Conservation (phyloP, 106 monocot genomes). For the Vanilla planifolia region DNA sequence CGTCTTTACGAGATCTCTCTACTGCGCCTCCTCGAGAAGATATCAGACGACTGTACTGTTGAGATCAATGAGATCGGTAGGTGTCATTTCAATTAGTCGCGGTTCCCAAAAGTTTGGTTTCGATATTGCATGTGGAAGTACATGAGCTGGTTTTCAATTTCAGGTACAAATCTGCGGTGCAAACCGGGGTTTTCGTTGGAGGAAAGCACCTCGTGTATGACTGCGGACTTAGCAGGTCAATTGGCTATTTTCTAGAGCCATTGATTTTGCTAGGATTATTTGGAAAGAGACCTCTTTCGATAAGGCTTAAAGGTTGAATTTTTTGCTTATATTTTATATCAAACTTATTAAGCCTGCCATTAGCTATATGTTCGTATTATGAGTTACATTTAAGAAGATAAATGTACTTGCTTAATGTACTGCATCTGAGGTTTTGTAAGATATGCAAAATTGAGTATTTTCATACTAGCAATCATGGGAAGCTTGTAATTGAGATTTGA, state of each 20-base stretch:
- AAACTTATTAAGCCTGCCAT: too few species aligned
- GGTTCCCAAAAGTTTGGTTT: neutral
- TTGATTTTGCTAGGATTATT: slow-evolving; percentile 68
- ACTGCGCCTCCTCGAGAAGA: slow-evolving; percentile 71
- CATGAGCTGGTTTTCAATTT: neutral
- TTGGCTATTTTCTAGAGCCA: slow-evolving; percentile 90
- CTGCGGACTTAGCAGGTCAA: slow-evolving; percentile 64
- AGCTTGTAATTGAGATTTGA: too few species aligned
- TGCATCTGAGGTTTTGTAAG: too few species aligned
- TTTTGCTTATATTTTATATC: slow-evolving; percentile 11
- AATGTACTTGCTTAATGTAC: too few species aligned
- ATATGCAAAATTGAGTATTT: too few species aligned
- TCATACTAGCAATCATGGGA: too few species aligned
- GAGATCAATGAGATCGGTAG: slow-evolving; percentile 83
- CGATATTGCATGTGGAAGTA: neutral
- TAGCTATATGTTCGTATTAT: too few species aligned
- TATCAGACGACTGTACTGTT: slow-evolving; percentile 75
- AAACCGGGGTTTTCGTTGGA: slow-evolving; percentile 81
- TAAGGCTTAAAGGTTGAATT: slow-evolving; percentile 71
- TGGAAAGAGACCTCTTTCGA: slow-evolving; percentile 71
- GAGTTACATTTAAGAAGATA: too few species aligned
- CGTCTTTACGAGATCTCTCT: slow-evolving; percentile 70
- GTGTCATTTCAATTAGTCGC: neutral
- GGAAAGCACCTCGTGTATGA: slow-evolving; percentile 76
- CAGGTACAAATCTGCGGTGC: slow-evolving; percentile 78